These are phyloP conservation scores for Blastocystis hominis DNA, from an alignment of 352 stramenopile genomes.

Conservation along the genomic window DNA sequence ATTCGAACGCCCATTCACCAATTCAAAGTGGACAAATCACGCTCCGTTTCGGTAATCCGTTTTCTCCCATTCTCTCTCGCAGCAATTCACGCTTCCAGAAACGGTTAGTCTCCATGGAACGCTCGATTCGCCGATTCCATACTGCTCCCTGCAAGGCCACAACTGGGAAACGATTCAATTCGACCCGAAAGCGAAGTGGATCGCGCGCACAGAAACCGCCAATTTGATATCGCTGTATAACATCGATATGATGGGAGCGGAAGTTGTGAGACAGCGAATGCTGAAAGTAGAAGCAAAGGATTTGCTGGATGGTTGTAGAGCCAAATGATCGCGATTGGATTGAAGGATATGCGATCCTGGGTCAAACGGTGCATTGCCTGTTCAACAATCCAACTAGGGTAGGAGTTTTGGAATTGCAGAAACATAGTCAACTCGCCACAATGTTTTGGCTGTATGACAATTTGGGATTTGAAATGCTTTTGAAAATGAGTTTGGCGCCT, in stretches of 20 bases:
- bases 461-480: neutral
- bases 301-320: neutral
- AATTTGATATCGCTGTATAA: neutral
- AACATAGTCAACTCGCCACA: neutral
- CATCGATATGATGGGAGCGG: neutral
- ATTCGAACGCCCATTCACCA: too few relatives aligned
- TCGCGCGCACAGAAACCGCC: neutral
- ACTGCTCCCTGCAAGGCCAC: neutral
- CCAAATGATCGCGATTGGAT: neutral
- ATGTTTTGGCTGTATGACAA: neutral
- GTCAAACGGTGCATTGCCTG: neutral
- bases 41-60: too few relatives aligned
- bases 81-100: neutral
- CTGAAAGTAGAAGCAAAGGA: neutral
- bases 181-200: neutral
- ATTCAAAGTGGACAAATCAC: too few relatives aligned
- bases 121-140: neutral
- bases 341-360: neutral
- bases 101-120: neutral
- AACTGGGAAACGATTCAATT: neutral
- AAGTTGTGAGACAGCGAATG: neutral
- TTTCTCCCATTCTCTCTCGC: too few relatives aligned
- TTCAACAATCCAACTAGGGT: neutral
- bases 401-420: neutral
- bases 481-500: neutral